phyloP scores from a whole-genome alignment of 352 stramenopile species.

The Phytopythium montanum region DNA sequence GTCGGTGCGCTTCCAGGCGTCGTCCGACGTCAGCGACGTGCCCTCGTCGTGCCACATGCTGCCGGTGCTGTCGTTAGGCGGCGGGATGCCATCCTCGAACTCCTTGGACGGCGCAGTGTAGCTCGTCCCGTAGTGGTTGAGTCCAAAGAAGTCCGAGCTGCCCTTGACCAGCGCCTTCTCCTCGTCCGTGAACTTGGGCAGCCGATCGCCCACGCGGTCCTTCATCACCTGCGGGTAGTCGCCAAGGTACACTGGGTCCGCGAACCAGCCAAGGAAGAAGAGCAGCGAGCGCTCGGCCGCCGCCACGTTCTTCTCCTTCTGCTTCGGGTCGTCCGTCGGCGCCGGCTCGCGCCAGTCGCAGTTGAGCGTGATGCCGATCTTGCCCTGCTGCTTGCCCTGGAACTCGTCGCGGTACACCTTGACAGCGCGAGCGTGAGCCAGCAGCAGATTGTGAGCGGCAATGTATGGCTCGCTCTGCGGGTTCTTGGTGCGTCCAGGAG shows the following conservation, averaged over 20 bases:
- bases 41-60: conserved; percentile 36
- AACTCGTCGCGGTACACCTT: conserved; percentile 84
- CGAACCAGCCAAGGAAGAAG: conserved; percentile 91
- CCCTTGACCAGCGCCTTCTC: conserved; percentile 77
- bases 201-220: conserved; percentile 63
- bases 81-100: conserved; percentile 33
- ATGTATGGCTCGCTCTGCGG: conserved; percentile 73
- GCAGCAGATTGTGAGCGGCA: conserved; percentile 82
- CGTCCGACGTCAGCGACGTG: conserved; percentile 35
- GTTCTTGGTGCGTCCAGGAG: conserved; percentile 54
- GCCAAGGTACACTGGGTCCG: conserved; percentile 89
- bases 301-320: conserved; percentile 51
- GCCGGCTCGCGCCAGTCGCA: conserved; percentile 87
- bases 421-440: conserved; percentile 84
- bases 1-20: conserved; percentile 64
- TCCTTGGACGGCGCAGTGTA: conserved; percentile 39
- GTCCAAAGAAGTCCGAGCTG: conserved; percentile 91
- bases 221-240: conserved; percentile 94
- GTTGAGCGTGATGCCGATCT: conserved; percentile 91
- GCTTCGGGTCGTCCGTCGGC: conserved; percentile 34
- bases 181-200: conserved; percentile 88
- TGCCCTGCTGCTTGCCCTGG: conserved; percentile 47
- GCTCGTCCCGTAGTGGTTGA: conserved; percentile 93
- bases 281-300: conserved; percentile 81
- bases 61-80: conserved; percentile 27